A percentile compares a stretch with the other conserved stretches of the same genome.
Evolutionary conservation across 2,329 filamentous ascomycete species (phyloP).

Genomic region (Fusarium phyllophilum): DNA sequence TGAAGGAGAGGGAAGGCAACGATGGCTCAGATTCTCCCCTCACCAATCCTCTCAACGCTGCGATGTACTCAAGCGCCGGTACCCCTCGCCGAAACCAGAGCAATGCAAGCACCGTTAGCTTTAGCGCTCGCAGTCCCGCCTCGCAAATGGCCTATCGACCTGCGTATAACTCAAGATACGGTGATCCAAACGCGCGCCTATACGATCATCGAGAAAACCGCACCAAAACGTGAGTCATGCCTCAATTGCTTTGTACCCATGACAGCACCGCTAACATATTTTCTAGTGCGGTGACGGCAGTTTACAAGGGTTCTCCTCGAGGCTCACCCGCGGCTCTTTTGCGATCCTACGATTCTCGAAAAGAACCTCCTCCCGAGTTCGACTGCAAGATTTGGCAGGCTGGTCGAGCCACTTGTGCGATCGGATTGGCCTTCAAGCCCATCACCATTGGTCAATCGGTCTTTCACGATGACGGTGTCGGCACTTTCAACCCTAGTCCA

Average conservation of each 20-base stretch:
- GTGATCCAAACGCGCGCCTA: conserved; percentile 85
- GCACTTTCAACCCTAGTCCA: conserved; percentile 91
- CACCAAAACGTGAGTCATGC: conserved; percentile 81
- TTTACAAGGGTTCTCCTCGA: conserved; percentile 84
- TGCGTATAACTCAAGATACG: conserved; percentile 68
- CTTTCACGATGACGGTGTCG: conserved; percentile 92
- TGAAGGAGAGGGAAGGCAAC: conserved; percentile 84
- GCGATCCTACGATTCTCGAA: conserved; percentile 94
- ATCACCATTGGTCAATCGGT: conserved; percentile 92
- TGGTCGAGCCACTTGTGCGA: conserved; percentile 91
- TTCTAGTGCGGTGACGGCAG: conserved; percentile 85
- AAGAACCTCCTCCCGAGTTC: conserved; percentile 88
- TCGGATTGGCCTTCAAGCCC: conserved; percentile 93
- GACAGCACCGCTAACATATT: conserved; percentile 16
- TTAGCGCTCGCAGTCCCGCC: conserved; percentile 73
- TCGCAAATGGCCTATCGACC: conserved; percentile 64
- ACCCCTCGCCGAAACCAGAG: conserved; percentile 72
- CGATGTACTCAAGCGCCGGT: conserved; percentile 56
- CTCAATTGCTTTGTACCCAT: neutral
- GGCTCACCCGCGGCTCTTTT: conserved; percentile 77
- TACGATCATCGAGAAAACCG: conserved; percentile 88
- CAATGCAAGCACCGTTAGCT: conserved; percentile 84
- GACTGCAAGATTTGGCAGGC: conserved; percentile 98
- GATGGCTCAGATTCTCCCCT: conserved; percentile 64
- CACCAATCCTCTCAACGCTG: conserved; percentile 54